These are phyloP conservation scores for Neostapfia colusana DNA, from an alignment of 176 grass and related monocot species.

Conservation along the genomic window DNA sequence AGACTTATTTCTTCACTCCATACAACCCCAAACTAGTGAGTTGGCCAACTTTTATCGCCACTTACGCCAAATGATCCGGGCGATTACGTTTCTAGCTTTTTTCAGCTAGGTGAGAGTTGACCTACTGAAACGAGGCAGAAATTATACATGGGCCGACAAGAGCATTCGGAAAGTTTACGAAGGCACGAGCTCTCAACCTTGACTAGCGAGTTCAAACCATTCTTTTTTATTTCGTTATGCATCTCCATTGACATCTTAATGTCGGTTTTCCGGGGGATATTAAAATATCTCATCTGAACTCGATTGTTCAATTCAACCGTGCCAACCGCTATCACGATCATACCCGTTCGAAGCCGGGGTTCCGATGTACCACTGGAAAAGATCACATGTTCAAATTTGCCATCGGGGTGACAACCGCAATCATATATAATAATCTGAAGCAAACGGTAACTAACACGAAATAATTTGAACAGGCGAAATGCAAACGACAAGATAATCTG, in stretches of 20 bases:
- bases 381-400: slow-evolving; percentile 13
- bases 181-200: slow-evolving; percentile 41
- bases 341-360: not conserved
- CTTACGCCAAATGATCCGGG: slow-evolving; percentile 11
- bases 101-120: slow-evolving; percentile 36
- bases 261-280: not conserved
- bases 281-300: not conserved
- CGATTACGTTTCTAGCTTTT: slow-evolving; percentile 1
- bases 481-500: not conserved
- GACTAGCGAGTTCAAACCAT: slow-evolving; percentile 28
- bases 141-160: not conserved
- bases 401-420: not conserved
- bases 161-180: slow-evolving; percentile 16
- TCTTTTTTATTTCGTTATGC: not conserved
- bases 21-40: not conserved
- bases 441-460: too few species aligned
- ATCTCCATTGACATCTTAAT: not conserved
- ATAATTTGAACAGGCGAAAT: too few species aligned
- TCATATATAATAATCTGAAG: too few species aligned
- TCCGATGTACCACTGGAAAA: too few species aligned
- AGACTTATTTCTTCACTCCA: too few species aligned
- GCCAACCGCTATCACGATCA: not conserved
- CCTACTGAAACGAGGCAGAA: slow-evolving; percentile 30
- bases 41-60: slow-evolving; percentile 16
- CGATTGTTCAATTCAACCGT: slow-evolving; percentile 8